Evolutionary conservation across 495 filamentous ascomycete genomes (phyloP).

Genomic region (Annulohypoxylon stygium): DNA sequence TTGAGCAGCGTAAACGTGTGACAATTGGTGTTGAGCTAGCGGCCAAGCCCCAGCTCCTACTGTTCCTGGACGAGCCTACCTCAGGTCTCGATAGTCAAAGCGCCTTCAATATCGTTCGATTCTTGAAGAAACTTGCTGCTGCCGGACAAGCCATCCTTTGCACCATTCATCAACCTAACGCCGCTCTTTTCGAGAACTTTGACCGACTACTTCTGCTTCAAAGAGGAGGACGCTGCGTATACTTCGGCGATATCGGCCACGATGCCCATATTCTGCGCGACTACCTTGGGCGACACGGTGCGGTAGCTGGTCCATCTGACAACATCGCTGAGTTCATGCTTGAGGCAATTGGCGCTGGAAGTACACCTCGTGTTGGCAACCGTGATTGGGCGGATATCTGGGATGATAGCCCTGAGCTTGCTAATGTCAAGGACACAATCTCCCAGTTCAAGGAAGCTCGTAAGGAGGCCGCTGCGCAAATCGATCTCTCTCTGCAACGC

Average conservation of each 20-base stretch:
- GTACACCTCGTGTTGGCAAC: conserved; percentile 76
- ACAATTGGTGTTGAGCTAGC: conserved; percentile 92
- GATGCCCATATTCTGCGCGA: conserved; percentile 62
- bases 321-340: conserved; percentile 92
- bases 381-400: conserved; percentile 87
- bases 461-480: conserved; percentile 59
- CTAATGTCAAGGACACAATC: conserved; percentile 74
- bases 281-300: conserved; percentile 67
- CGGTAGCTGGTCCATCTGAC: conserved; percentile 66
- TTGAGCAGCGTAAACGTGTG: conserved; percentile 91
- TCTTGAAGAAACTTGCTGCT: conserved; percentile 84
- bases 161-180: conserved; percentile 93
- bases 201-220: conserved; percentile 78
- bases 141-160: conserved; percentile 90
- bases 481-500: conserved; percentile 62
- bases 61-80: conserved; percentile 94
- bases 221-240: conserved; percentile 77
- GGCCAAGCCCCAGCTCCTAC: conserved; percentile 84
- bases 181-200: conserved; percentile 85
- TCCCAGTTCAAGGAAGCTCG: conserved; percentile 72
- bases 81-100: conserved; percentile 87
- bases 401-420: conserved; percentile 76
- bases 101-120: conserved; percentile 90
- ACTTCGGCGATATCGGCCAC: conserved; percentile 72
- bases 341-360: conserved; percentile 85